A percentile compares a stretch with the other conserved stretches of the same genome.
Evolutionary conservation across 176 grass and related monocot species (phyloP).

Genomic region (Carex littledalei): DNA sequence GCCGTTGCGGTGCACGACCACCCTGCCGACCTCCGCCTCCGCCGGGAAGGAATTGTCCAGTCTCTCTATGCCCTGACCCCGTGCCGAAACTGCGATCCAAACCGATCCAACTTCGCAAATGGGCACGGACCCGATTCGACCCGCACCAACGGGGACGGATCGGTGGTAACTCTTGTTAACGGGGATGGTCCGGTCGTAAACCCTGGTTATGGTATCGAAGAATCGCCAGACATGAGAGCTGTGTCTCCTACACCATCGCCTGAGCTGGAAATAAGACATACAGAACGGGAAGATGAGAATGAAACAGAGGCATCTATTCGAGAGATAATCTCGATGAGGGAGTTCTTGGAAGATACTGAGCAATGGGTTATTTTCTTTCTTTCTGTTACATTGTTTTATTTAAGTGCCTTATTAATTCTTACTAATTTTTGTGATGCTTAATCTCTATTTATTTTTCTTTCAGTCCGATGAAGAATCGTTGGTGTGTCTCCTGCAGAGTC

Average conservation of each 20-base stretch:
- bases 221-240: slow-evolving; percentile 5
- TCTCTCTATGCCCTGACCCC: slow-evolving; percentile 36
- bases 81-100: slow-evolving; percentile 40
- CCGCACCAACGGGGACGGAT: slow-evolving; percentile 14
- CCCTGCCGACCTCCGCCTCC: slow-evolving; percentile 50
- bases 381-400: not conserved
- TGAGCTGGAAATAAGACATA: slow-evolving; percentile 17
- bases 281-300: not conserved
- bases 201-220: not conserved
- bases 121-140: slow-evolving; percentile 15
- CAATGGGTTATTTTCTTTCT: slow-evolving; percentile 13
- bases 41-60: slow-evolving; percentile 70
- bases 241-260: slow-evolving; percentile 13
- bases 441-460: not conserved
- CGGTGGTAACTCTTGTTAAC: not conserved
- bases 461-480: slow-evolving; percentile 60
- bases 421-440: not conserved
- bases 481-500: slow-evolving; percentile 50
- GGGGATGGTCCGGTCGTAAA: not conserved
- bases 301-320: not conserved
- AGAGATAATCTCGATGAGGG: slow-evolving; percentile 36
- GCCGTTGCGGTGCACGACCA: slow-evolving; percentile 39
- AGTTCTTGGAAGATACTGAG: slow-evolving; percentile 65
- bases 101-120: not conserved
- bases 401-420: not conserved